Percentiles rank a stretch among this genome's conserved stretches.
phyloP scores from a whole-genome alignment of 2,329 filamentous ascomycete species.

The Hypoxylon rubiginosum region DNA sequence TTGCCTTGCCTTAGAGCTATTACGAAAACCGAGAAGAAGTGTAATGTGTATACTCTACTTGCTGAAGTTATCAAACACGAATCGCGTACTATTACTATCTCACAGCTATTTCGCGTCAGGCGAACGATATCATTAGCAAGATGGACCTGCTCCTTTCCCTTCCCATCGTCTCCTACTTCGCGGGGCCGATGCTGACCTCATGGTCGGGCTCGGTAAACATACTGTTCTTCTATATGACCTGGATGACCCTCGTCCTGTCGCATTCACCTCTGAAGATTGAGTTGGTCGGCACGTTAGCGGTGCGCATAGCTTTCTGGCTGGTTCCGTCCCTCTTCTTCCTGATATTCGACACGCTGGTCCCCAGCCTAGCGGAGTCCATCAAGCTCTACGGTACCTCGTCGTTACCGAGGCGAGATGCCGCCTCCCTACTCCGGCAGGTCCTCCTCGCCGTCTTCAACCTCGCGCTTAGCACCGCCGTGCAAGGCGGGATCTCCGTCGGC shows the following conservation, averaged over 20 bases:
- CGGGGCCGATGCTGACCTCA: slow-evolving; percentile 72
- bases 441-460: slow-evolving; percentile 63
- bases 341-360: slow-evolving; percentile 77
- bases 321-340: slow-evolving; percentile 80
- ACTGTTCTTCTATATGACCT: slow-evolving; percentile 91
- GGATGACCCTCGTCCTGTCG: slow-evolving; percentile 84
- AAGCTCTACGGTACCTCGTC: slow-evolving; percentile 73
- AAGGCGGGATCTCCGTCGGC: slow-evolving; percentile 58
- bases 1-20: slow-evolving; percentile 1
- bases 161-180: slow-evolving; percentile 77
- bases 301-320: slow-evolving; percentile 79
- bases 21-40: slow-evolving; percentile 2
- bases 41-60: slow-evolving; percentile 1
- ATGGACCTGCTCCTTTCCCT: slow-evolving; percentile 80
- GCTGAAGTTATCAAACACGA: not conserved
- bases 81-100: not conserved
- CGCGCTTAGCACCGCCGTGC: slow-evolving; percentile 57
- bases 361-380: slow-evolving; percentile 75
- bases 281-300: slow-evolving; percentile 75
- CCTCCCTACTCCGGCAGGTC: slow-evolving; percentile 54
- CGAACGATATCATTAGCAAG: slow-evolving; percentile 31
- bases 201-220: slow-evolving; percentile 86
- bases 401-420: slow-evolving; percentile 61
- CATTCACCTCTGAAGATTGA: slow-evolving; percentile 83
- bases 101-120: not conserved